Percentiles rank a stretch among this genome's conserved stretches.
These are phyloP conservation scores for Fragaria vesca DNA, from an alignment of 306 rosid genomes.

Conservation along the genomic window DNA sequence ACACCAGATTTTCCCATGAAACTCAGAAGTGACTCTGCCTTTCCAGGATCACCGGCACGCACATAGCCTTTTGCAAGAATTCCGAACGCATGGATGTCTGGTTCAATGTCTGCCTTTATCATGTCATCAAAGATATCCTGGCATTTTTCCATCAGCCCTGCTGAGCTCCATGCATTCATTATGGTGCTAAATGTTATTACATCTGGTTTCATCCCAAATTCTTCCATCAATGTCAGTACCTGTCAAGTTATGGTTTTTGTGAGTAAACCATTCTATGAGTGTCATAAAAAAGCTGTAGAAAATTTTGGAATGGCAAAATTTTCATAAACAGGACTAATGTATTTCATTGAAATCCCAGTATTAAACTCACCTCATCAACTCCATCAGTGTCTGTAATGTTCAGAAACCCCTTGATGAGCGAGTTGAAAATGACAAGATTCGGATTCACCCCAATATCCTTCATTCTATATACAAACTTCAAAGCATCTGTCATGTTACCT, in stretches of 20 bases:
- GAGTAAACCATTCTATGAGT: neutral
- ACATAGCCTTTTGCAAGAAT: constrained; percentile 95
- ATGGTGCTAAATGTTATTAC: constrained; percentile 94
- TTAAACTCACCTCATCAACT: constrained; percentile 59
- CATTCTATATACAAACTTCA: constrained; percentile 77
- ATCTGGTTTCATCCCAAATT: constrained; percentile 84
- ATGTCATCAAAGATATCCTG: constrained; percentile 82
- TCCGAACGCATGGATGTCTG: constrained; percentile 79
- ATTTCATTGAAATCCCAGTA: neutral
- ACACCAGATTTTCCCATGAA: constrained; percentile 64
- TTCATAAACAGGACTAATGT: neutral
- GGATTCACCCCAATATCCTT: constrained; percentile 73
- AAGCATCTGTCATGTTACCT: constrained; percentile 77
- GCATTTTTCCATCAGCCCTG: constrained; percentile 78
- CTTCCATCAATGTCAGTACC: constrained; percentile 91
- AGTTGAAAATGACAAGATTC: constrained; percentile 77
- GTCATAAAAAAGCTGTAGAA: too few species aligned
- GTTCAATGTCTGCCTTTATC: constrained; percentile 71
- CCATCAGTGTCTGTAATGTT: constrained; percentile 68
- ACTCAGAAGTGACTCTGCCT: constrained; percentile 68
- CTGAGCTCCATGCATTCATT: constrained; percentile 94
- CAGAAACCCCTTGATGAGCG: constrained; percentile 87
- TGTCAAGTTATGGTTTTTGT: constrained; percentile 40
- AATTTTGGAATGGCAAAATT: neutral
- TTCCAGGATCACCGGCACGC: constrained; percentile 68